phyloP scores from a whole-genome alignment of 495 filamentous ascomycete genomes.

The Trichoderma parareesei region DNA sequence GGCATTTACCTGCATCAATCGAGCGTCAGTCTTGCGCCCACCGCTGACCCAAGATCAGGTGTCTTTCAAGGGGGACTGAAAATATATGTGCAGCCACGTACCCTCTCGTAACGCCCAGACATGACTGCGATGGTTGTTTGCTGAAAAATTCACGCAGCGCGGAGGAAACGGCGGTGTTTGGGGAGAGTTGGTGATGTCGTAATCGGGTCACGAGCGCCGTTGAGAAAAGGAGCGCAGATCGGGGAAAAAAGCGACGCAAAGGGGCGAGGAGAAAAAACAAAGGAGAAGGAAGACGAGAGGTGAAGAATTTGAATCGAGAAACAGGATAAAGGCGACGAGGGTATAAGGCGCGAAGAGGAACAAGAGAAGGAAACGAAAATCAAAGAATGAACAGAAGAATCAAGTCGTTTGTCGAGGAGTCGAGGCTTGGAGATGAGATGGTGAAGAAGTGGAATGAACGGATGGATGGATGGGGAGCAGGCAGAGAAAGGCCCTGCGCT shows the following conservation, averaged over 20 bases:
- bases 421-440: slow-evolving; percentile 1
- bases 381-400: background rate
- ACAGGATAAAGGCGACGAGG: background rate
- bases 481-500: background rate
- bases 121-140: slow-evolving; percentile 42
- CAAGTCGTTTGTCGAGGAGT: background rate
- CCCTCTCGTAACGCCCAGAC: slow-evolving; percentile 80
- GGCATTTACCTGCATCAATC: slow-evolving; percentile 31
- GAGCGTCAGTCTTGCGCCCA: slow-evolving; percentile 13
- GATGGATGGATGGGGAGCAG: background rate
- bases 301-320: background rate
- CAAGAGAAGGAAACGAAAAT: background rate
- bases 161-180: background rate
- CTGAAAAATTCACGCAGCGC: background rate
- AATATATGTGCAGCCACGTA: slow-evolving; percentile 33
- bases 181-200: background rate
- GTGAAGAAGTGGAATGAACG: background rate
- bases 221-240: slow-evolving; percentile 5
- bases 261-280: background rate
- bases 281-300: background rate
- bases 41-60: no score
- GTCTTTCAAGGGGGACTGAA: no score
- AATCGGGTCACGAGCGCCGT: background rate
- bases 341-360: background rate
- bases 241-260: background rate